Base-by-base conservation (phyloP, 2,329 filamentous ascomycete species). In the Colletotrichum plurivorum region DNA sequence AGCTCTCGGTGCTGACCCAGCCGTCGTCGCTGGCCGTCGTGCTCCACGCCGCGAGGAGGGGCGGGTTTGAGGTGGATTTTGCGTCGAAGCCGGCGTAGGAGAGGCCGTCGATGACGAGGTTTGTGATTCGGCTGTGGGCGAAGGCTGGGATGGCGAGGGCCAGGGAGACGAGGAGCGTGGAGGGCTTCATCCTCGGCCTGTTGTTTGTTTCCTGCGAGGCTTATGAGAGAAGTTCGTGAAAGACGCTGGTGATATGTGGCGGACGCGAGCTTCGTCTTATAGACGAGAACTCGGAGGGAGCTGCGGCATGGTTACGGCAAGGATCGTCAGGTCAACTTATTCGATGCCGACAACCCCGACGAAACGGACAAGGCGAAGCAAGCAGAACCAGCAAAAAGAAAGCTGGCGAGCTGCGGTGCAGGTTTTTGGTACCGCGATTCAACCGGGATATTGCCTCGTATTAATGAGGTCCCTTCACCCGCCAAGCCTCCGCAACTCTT, bases 41-140 rank as follows among this genome's bases (percentile, higher is more conserved):
- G 16, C 81, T 82, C 89, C 89, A 91, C 70, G 84, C 89, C 59
- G 88, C 84, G 25, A 80, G 59, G 53, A 73, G 67, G 45, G 72
- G 55, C 13, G 75, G 67, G 43, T 67, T 72, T 46, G 52, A 1
- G n/a, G 57, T 59, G 2, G 67, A 63, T 6, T 72, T 72, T 4
- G 76, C 73, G 53, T 83, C 73, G 75, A 81, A 85, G 49, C 84
- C 84, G 27, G 77, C 72, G 74, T 84, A 84, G 73, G 79, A 83
- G 4, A 76, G 76, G 57, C 85, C 85, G 70, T 85, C 83, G 58
- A 84, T 81, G 58, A 83, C 79, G 62, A 80, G 72, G 71, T 76
- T 75, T 20, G 72, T 59, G 61, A 80, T 73, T 65, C 77, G 78
- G 5, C 78, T 78, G 57, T 79, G 78, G 3, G 73, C 72, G 6